Evolutionary conservation across 2,329 filamentous ascomycete genomes (phyloP), one percentile per base, ranked within the genome.

Genomic region (Penicillium hordei): DNA sequence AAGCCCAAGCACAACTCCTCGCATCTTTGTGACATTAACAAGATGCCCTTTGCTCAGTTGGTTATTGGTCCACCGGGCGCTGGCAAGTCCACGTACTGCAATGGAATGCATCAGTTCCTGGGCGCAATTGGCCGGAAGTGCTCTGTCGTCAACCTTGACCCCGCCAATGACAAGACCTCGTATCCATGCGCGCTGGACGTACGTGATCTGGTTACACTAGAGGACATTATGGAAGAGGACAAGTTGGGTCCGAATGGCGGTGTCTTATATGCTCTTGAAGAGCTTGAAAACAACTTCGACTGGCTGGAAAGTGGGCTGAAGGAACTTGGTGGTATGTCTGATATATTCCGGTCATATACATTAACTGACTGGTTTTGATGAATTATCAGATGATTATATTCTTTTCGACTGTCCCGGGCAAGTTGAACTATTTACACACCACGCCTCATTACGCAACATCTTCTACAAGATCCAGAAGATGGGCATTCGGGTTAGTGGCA

Each of bases 61-160:
- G 87, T 96, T 38, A 87, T 96, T 68, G 94, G 94, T n/a, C 93
- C 93, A 65, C 94, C 94, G 7, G 94, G 94, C 69, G 87, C 92
- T 31, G 94, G 94, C 60, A 99, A 99, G 79, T 97, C 92, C 64
- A 99, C 94, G 8, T 97, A 96, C 75, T 97, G 93, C 81, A 91
- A 97, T 86, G 94, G 94, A 72, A 96, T 99, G 90, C 91, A 97
- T 72, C 94, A 99, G 78, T 99, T 99, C 79, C 89, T 97, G 83
- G 89, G 89, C 64, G 93, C 94, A 62, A 96, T 99, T 72, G 92
- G 93, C 60, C 89, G 94, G 56, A 93, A 95, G 75, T 96, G 91
- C 80, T 95, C 91, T 17, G 87, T 97, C 38, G 91, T 97, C 58
- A 99, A 99, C 73, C 88, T 99, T 64, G 94, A 99, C 77, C 94